phyloP scores from a whole-genome alignment of 768 basidiomycete genomes.

The Boletellus sp. region DNA sequence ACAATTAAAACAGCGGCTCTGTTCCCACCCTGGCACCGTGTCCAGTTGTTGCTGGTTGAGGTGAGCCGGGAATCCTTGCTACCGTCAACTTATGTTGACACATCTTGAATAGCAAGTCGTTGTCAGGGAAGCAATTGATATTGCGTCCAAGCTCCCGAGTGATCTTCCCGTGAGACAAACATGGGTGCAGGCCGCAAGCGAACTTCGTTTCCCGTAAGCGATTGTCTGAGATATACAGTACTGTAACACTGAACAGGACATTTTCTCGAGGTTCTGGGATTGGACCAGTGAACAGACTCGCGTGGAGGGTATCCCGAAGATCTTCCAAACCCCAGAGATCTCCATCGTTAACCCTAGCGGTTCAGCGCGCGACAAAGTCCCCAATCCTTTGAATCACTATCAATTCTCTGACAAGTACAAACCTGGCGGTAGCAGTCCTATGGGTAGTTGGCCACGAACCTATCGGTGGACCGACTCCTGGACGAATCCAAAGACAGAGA shows the following conservation, averaged over 20 bases:
- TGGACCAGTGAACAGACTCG: background rate
- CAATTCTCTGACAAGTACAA: background rate
- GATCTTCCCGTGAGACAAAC: background rate
- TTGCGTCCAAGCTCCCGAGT: conserved; percentile 2
- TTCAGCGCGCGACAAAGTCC: too few species aligned
- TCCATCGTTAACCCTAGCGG: background rate
- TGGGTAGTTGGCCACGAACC: conserved; percentile 2
- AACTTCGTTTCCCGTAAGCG: conserved; percentile 18
- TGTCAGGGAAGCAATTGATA: conserved; percentile 11
- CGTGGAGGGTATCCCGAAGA: background rate
- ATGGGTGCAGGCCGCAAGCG: conserved; percentile 12
- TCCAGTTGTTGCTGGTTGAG: conserved; percentile 12
- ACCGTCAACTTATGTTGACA: background rate
- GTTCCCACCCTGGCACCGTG: conserved; percentile 21
- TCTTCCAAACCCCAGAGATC: background rate
- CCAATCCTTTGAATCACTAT: background rate
- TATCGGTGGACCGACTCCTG: conserved; percentile 11
- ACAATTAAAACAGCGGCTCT: conserved; percentile 13
- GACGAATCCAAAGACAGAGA: conserved; percentile 4
- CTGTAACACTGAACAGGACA: background rate
- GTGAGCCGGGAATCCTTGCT: background rate
- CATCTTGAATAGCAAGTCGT: conserved; percentile 12
- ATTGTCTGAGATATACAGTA: background rate
- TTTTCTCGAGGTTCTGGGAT: conserved; percentile 13
- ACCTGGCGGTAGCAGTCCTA: background rate